Base-by-base conservation (phyloP, 352 stramenopile genomes). In the Globisporangium carolinianum region DNA sequence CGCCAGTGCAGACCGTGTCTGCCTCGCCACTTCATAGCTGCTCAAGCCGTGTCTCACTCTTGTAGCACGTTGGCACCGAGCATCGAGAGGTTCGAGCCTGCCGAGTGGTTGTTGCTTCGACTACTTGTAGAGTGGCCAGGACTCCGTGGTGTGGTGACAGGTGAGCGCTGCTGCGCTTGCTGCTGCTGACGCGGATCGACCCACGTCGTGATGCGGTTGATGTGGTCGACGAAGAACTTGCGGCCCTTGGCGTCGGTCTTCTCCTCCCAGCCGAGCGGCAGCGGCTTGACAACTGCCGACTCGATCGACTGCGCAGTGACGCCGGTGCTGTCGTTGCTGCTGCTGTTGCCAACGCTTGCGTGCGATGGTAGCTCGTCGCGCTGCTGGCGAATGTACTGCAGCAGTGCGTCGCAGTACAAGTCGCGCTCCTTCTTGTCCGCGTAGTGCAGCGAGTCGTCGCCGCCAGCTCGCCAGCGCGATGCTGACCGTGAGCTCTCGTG, bases 161-260 rank as follows among this genome's bases (percentile, higher is more conserved):
- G 8, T 12, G 5, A 32, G 24, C 24, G 24, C 24, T 41, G 41
- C 14, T 47, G 45, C 6, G 47, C 11, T n/a, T 51, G 15, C 35
- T 10, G 38, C 11, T 35, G 37, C 41, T 60, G 15, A 4, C 79
- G 70, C 1, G 79, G 79, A 49, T 90, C 79, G 1, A 67, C 70
- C 83, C 83, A 90, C 12, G 83, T 92, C 4, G 80, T 92, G 51
- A 77, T 57, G 24, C 78, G 73, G 55, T 85, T 86, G 62, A 87
- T 77, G 64, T 92, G 83, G 55, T 89, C 83, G 53, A 92, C 74
- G 59, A 75, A 92, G 60, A 89, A 91, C 10, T 68, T 58, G 46
- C 83, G 69, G 35, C 80, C 83, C 54, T 92, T 89, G 24, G 65
- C 60, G 24, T 92, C 83, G 5, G 46, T 68, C 57, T 87, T 89